Conservation (phyloP, 2,329 filamentous ascomycete genomes). For the Cryphonectria nitschkei region DNA sequence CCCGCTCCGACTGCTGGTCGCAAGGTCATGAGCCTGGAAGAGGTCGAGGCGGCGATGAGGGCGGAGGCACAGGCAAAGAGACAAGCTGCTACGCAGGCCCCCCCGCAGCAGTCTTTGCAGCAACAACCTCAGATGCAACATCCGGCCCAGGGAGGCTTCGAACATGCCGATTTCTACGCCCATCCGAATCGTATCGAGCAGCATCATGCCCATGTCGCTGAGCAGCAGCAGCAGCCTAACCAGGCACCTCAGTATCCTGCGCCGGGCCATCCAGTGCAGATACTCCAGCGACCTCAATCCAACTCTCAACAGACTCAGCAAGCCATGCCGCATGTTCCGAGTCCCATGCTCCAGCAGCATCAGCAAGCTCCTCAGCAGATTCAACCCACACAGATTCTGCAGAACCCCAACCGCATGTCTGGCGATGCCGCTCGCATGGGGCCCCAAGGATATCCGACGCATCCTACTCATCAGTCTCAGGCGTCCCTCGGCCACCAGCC, state of each 20-base stretch:
- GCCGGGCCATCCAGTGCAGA: slow-evolving; percentile 56
- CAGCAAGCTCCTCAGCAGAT: slow-evolving; percentile 38
- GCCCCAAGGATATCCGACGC: slow-evolving; percentile 36
- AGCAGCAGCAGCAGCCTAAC: slow-evolving; percentile 36
- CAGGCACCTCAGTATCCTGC: slow-evolving; percentile 38
- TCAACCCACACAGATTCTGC: slow-evolving; percentile 75
- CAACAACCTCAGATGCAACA: slow-evolving; percentile 29
- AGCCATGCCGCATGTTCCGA: slow-evolving; percentile 34
- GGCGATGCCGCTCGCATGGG: slow-evolving; percentile 48
- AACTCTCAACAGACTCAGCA: slow-evolving; percentile 42
- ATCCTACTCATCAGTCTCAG: slow-evolving; percentile 44
- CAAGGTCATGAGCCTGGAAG: slow-evolving; percentile 94
- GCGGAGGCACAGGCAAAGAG: slow-evolving; percentile 60
- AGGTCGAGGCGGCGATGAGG: slow-evolving; percentile 93
- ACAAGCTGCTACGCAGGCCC: slow-evolving; percentile 42
- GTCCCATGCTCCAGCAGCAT: slow-evolving; percentile 35
- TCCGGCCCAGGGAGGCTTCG: slow-evolving; percentile 25
- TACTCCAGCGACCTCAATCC: slow-evolving; percentile 58
- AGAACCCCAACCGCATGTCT: slow-evolving; percentile 73
- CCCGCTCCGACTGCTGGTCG: slow-evolving; percentile 49
- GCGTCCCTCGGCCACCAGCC: slow-evolving; percentile 64
- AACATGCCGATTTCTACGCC: slow-evolving; percentile 25
- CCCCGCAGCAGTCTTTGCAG: slow-evolving; percentile 36
- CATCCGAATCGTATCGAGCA: slow-evolving; percentile 23
- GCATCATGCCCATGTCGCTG: slow-evolving; percentile 30